Conservation (phyloP, 257 asterid species). For the Ballota nigra region DNA sequence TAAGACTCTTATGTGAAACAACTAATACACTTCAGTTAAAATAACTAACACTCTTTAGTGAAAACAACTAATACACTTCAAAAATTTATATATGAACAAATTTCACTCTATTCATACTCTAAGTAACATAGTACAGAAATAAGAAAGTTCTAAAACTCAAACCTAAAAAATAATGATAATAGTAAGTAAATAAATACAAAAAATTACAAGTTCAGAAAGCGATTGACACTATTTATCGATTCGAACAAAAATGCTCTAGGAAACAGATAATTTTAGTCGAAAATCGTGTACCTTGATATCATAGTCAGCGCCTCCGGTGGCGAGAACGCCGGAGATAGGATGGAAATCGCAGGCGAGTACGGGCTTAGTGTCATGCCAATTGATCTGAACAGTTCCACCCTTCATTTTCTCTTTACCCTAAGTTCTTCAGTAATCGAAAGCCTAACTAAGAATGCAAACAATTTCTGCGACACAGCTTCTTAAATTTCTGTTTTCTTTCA, state of each 20-base stretch:
- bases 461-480: neutral
- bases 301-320: slow-evolving; percentile 94
- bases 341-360: slow-evolving; percentile 92
- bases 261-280: neutral
- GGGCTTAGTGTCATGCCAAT: slow-evolving; percentile 93
- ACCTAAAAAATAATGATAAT: neutral
- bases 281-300: slow-evolving; percentile 69
- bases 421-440: neutral
- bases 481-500: neutral
- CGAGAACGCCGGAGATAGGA: slow-evolving; percentile 64
- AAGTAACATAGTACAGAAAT: neutral
- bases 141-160: neutral
- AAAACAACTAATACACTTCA: too few relatives aligned
- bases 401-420: slow-evolving; percentile 40
- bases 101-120: too few relatives aligned
- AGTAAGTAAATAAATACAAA: too few relatives aligned
- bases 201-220: neutral
- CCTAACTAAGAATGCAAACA: neutral
- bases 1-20: too few relatives aligned
- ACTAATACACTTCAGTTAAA: too few relatives aligned
- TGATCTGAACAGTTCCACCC: slow-evolving; percentile 89
- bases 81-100: too few relatives aligned
- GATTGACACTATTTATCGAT: neutral
- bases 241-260: neutral
- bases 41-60: too few relatives aligned